Evolutionary conservation across 2,329 filamentous ascomycete genomes (phyloP), one percentile per base, ranked within the genome.

Genomic region (Daldinia sp.): DNA sequence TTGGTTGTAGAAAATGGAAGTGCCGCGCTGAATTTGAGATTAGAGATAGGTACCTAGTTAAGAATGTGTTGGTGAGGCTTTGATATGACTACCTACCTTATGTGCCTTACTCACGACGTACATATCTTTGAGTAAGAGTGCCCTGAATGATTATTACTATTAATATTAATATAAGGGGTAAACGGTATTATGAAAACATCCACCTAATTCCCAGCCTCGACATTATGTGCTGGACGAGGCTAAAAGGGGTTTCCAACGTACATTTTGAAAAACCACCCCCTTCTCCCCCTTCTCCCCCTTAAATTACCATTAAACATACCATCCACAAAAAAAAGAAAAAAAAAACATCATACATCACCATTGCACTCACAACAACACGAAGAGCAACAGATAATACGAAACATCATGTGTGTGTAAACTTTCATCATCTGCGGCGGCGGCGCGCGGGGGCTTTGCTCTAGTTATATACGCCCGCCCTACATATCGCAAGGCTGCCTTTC

Each of bases 391-490:
- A 10, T 23, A 23, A 57, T 57, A 50, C 64, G 20, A 35, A 56
- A 63, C 41, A 65, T 67, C 50, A 62, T 48, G 15, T 48, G 26
- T 28, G 15, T 48, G 26, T 28, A 50, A 60, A 44, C 50, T 28
- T 41, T 55, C 28, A 56, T 42, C 53, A 13, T 58, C 20, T 23
- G 20, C 20, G 20, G 51, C 63, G 48, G 54, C 26, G 41, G 44
- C 33, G 50, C 39, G 54, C 59, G 48, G 56, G 65, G 62, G 33
- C 33, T 35, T 58, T 55, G 51, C 51, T 62, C 46, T 55, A 63
- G 42, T 63, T 39, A 39, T 65, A 58, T 46, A 33, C 62, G 42
- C 54, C 54, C 26, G 20, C 20, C 20, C 20, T 23, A 23, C 23
- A 54, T 53, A 53, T 56, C 28, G 44, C 56, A 61, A 2, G 10